phyloP scores from a whole-genome alignment of 139 green algal genomes.

The Zygnema cylindricum region DNA sequence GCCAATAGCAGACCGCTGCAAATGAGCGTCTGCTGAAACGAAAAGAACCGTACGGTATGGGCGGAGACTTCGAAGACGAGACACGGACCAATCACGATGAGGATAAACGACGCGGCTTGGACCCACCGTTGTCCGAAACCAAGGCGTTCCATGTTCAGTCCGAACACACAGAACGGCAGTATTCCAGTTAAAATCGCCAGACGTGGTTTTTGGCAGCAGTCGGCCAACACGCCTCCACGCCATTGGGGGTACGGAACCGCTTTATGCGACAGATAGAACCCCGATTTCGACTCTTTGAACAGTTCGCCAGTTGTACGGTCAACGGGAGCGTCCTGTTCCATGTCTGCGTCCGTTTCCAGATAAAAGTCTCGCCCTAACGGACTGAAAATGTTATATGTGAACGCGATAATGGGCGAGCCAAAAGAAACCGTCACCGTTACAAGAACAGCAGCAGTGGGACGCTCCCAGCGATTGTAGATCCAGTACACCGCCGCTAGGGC shows the following conservation, averaged over 20 bases:
- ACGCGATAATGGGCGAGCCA: background rate
- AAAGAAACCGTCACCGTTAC: conserved; percentile 24
- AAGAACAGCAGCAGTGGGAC: conserved; percentile 3
- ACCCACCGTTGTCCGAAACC: conserved; percentile 34
- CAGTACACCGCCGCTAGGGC: conserved; percentile 32
- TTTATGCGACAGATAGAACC: background rate
- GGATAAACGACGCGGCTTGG: conserved; percentile 26
- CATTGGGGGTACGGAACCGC: background rate
- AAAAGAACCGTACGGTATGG: background rate
- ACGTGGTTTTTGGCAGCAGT: conserved; percentile 11
- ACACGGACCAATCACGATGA: conserved; percentile 36
- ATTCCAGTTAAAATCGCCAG: conserved; percentile 3
- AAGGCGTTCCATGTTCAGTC: conserved; percentile 14
- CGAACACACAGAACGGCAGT: conserved; percentile 36
- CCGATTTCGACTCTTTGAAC: background rate
- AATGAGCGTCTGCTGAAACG: background rate
- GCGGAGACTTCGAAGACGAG: conserved; percentile 42
- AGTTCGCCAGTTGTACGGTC: background rate
- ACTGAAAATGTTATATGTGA: conserved; percentile 40
- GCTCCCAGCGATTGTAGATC: conserved; percentile 7
- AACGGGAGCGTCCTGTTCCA: background rate
- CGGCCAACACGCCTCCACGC: conserved; percentile 1
- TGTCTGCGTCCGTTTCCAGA: background rate
- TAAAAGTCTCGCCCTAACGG: conserved; percentile 11
- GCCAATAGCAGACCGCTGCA: background rate